These are phyloP conservation scores for Coemansia sp. DNA, from an alignment of 192 early-diverging fungal genomes.

Conservation along the genomic window DNA sequence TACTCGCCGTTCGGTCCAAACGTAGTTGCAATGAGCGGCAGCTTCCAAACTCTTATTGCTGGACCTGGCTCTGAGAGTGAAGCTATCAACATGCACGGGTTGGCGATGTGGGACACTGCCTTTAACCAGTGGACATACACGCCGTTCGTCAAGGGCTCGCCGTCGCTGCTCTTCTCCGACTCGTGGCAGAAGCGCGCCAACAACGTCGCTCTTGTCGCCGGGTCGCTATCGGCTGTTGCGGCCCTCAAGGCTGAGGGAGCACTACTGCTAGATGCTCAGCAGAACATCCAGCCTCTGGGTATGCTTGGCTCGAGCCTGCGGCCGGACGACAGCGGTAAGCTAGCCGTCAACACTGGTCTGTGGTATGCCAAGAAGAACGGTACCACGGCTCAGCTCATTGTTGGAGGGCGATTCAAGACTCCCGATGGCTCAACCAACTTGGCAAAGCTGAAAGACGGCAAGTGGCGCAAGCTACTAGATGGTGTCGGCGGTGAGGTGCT, in stretches of 20 bases:
- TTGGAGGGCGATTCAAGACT: conserved; percentile 62
- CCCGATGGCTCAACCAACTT: conserved; percentile 43
- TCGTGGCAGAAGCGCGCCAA: conserved; percentile 13
- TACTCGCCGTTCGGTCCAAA: conserved; percentile 47
- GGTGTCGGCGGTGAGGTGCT: conserved; percentile 56
- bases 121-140: conserved; percentile 36
- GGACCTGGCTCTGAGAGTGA: conserved; percentile 3
- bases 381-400: conserved; percentile 43
- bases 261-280: conserved; percentile 25
- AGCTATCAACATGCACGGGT: conserved; percentile 15
- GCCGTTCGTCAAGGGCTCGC: conserved; percentile 37
- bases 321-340: conserved; percentile 20
- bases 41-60: conserved; percentile 25
- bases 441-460: conserved; percentile 51
- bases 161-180: conserved; percentile 35
- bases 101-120: conserved; percentile 47
- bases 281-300: conserved; percentile 37
- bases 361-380: conserved; percentile 59
- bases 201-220: conserved; percentile 44
- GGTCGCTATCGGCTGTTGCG: conserved; percentile 39
- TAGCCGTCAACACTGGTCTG: conserved; percentile 57
- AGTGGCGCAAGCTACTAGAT: conserved; percentile 45
- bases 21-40: conserved; percentile 34
- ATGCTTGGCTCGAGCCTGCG: conserved; percentile 35
- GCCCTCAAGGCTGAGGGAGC: conserved; percentile 45